These are phyloP conservation scores for Pseudogymnoascus sp. DNA, from an alignment of 2,329 filamentous ascomycete genomes.

Conservation along the genomic window DNA sequence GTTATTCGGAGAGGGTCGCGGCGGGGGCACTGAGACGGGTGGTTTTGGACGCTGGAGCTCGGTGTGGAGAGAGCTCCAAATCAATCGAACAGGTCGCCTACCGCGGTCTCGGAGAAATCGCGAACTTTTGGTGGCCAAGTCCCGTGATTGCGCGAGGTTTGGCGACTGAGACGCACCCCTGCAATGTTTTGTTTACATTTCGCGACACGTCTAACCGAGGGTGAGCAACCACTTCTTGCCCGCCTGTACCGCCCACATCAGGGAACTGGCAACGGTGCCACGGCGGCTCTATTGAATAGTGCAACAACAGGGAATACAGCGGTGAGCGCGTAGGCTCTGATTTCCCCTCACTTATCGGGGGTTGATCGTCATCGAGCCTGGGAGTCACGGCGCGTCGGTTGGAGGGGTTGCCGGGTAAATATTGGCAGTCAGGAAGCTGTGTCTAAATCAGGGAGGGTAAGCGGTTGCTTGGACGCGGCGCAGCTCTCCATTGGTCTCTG, in stretches of 20 bases:
- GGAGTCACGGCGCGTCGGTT: conserved; percentile 5
- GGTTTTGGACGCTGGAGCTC: neutral
- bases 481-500: conserved; percentile 5
- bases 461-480: conserved; percentile 7
- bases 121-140: neutral
- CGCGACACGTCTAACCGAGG: conserved; percentile 9
- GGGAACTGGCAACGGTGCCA: neutral
- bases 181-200: conserved; percentile 8
- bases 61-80: neutral
- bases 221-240: neutral
- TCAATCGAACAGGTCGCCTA: conserved; percentile 4
- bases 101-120: neutral
- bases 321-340: neutral
- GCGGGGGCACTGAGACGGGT: neutral
- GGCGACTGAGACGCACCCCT: conserved; percentile 2
- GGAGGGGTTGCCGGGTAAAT: conserved; percentile 5
- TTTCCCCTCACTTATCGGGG: conserved; percentile 6
- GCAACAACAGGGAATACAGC: conserved; percentile 5
- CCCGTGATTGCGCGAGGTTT: conserved; percentile 9
- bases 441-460: conserved; percentile 8
- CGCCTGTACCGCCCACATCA: neutral
- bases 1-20: conserved; percentile 2
- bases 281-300: neutral
- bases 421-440: conserved; percentile 1
- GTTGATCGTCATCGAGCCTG: neutral